phyloP scores from a whole-genome alignment of 2,329 filamentous ascomycete species.

The Zymoseptoria pseudotritici region DNA sequence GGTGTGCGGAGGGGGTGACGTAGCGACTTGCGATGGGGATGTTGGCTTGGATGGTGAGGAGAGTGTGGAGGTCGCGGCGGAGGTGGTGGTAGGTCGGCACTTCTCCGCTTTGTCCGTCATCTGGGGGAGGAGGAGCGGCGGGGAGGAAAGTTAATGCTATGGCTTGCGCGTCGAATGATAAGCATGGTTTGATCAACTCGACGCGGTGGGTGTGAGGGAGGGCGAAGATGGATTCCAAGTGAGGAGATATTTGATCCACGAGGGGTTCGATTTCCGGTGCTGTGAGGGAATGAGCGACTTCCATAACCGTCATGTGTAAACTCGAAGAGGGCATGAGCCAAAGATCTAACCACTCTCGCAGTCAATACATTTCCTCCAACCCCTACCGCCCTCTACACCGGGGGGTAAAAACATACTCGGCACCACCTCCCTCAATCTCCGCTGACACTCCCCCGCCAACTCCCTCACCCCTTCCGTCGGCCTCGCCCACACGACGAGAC shows the following conservation, averaged over 20 bases:
- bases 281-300: slow-evolving; percentile 74
- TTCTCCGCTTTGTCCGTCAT: slow-evolving; percentile 44
- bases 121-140: slow-evolving; percentile 40
- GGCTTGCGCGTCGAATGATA: slow-evolving; percentile 79
- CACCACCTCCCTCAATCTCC: slow-evolving; percentile 45
- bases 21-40: slow-evolving; percentile 72
- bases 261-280: slow-evolving; percentile 59
- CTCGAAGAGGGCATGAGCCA: slow-evolving; percentile 78
- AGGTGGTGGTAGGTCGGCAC: slow-evolving; percentile 85
- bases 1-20: slow-evolving; percentile 79
- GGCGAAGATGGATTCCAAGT: slow-evolving; percentile 36
- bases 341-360: slow-evolving; percentile 46
- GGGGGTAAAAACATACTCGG: too few relatives aligned
- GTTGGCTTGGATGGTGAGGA: slow-evolving; percentile 49
- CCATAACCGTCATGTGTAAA: slow-evolving; percentile 79
- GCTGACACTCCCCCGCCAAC: slow-evolving; percentile 63
- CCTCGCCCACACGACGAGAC: slow-evolving; percentile 80
- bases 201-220: background rate
- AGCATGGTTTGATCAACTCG: slow-evolving; percentile 65
- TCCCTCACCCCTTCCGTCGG: slow-evolving; percentile 65
- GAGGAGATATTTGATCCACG: slow-evolving; percentile 49
- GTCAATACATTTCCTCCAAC: background rate
- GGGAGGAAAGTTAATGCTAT: slow-evolving; percentile 76
- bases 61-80: slow-evolving; percentile 65
- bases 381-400: too few relatives aligned